These are phyloP conservation scores for Colletotrichum camelliae DNA, from an alignment of 2,329 filamentous ascomycete species.

Conservation along the genomic window DNA sequence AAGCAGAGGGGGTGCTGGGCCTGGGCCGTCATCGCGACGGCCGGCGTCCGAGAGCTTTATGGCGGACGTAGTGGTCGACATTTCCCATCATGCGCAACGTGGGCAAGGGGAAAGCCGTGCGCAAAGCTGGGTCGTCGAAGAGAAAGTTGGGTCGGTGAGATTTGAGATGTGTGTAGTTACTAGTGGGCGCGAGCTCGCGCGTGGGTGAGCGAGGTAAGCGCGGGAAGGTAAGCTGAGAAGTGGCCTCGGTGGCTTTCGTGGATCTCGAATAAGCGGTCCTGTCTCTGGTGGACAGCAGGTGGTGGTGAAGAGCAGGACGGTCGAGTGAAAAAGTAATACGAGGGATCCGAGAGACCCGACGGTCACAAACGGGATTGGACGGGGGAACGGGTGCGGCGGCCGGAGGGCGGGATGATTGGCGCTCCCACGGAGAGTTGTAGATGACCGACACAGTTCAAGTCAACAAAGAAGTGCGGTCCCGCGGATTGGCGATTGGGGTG, in stretches of 20 bases:
- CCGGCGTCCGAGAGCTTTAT: slow-evolving; percentile 18
- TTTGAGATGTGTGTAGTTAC: background rate
- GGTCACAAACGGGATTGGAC: background rate
- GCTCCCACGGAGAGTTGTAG: background rate
- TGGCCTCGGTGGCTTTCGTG: background rate
- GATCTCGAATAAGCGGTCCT: background rate
- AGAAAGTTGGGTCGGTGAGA: background rate
- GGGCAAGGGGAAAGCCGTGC: background rate
- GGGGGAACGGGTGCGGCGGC: background rate
- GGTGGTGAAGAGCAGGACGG: background rate
- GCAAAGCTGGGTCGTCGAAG: background rate
- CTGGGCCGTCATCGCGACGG: slow-evolving; percentile 8
- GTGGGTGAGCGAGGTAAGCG: background rate
- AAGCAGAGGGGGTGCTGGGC: background rate
- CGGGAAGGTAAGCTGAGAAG: slow-evolving; percentile 5
- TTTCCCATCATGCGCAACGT: slow-evolving; percentile 19
- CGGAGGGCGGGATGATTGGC: background rate
- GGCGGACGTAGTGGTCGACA: slow-evolving; percentile 19
- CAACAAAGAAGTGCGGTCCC: background rate
- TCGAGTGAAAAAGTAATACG: slow-evolving; percentile 6
- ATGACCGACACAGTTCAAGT: background rate
- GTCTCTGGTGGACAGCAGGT: background rate
- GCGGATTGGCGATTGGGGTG: background rate
- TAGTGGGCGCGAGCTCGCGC: background rate
- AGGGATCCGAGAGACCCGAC: slow-evolving; percentile 11